These are phyloP conservation scores for Penicillium canariense DNA, from an alignment of 495 filamentous ascomycete species.

Conservation along the genomic window DNA sequence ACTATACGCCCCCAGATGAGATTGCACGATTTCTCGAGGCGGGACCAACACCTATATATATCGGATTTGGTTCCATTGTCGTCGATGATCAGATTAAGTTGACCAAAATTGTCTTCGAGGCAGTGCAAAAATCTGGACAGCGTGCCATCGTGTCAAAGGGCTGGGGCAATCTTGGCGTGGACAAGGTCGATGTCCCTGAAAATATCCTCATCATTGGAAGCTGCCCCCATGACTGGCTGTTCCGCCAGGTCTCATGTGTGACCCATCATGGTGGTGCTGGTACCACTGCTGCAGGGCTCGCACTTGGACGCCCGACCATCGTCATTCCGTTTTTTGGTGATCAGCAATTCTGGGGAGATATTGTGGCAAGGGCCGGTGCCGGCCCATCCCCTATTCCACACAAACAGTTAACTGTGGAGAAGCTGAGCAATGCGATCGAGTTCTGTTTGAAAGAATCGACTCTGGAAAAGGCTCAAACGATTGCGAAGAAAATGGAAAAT, in stretches of 20 bases:
- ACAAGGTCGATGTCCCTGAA: constrained; percentile 56
- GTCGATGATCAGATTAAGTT: constrained; percentile 69
- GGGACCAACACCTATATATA: constrained; percentile 72
- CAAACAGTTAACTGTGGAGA: constrained; percentile 61
- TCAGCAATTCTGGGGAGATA: constrained; percentile 79
- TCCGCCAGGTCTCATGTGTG: constrained; percentile 69
- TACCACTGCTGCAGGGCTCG: constrained; percentile 74
- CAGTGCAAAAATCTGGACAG: constrained; percentile 60
- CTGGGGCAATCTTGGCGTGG: constrained; percentile 72
- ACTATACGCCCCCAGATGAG: constrained; percentile 62
- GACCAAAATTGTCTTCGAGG: constrained; percentile 67
- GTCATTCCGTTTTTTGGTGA: constrained; percentile 86
- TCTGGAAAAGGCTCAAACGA: constrained; percentile 51
- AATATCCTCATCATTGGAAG: constrained; percentile 77
- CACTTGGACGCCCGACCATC: constrained; percentile 65
- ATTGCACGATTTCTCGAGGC: constrained; percentile 62
- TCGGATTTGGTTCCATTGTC: constrained; percentile 81
- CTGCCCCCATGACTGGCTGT: constrained; percentile 81
- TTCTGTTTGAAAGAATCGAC: constrained; percentile 57
- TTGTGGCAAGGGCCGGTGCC: constrained; percentile 69
- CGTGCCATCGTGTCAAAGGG: constrained; percentile 77
- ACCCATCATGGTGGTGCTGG: constrained; percentile 83
- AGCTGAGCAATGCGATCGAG: constrained; percentile 60
- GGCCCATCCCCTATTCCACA: constrained; percentile 70
- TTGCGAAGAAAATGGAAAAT: constrained; percentile 58